Conservation (phyloP, 2,329 filamentous ascomycete species). For the Alternaria sp. region DNA sequence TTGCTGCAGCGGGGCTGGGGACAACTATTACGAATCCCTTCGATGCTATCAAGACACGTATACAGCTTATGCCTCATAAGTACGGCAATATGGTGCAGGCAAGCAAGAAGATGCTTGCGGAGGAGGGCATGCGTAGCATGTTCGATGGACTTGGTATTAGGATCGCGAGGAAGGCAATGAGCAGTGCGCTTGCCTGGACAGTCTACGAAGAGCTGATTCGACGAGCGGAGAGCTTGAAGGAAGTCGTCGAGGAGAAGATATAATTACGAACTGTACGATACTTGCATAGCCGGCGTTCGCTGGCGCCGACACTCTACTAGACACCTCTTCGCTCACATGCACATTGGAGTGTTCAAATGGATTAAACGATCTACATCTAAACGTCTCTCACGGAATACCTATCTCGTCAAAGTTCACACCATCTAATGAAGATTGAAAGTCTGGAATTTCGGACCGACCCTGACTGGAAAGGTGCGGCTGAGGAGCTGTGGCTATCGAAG, state of each 20-base stretch:
- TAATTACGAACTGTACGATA: conserved; percentile 18
- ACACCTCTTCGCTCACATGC: conserved; percentile 15
- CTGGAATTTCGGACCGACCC: background rate
- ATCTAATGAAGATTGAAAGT: background rate
- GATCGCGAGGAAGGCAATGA: conserved; percentile 89
- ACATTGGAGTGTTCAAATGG: background rate
- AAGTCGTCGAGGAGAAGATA: conserved; percentile 35
- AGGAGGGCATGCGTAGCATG: conserved; percentile 80
- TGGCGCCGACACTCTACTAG: background rate
- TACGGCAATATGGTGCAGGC: conserved; percentile 87
- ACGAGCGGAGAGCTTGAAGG: conserved; percentile 63
- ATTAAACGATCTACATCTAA: background rate
- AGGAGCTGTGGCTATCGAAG: background rate
- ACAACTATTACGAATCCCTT: conserved; percentile 95
- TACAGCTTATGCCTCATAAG: conserved; percentile 83
- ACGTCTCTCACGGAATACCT: background rate
- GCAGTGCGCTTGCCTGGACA: conserved; percentile 95
- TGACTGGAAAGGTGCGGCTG: conserved; percentile 10
- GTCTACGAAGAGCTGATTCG: conserved; percentile 93
- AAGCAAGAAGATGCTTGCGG: conserved; percentile 74
- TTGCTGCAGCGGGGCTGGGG: conserved; percentile 79
- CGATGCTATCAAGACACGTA: conserved; percentile 92
- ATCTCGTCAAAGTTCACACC: background rate
- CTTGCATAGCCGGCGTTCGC: conserved; percentile 8
- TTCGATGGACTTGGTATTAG: conserved; percentile 86